Percentiles rank a stretch among this genome's conserved stretches.
Conservation (phyloP, 2,329 filamentous ascomycete species). For the Stachybotrys echinatus region DNA sequence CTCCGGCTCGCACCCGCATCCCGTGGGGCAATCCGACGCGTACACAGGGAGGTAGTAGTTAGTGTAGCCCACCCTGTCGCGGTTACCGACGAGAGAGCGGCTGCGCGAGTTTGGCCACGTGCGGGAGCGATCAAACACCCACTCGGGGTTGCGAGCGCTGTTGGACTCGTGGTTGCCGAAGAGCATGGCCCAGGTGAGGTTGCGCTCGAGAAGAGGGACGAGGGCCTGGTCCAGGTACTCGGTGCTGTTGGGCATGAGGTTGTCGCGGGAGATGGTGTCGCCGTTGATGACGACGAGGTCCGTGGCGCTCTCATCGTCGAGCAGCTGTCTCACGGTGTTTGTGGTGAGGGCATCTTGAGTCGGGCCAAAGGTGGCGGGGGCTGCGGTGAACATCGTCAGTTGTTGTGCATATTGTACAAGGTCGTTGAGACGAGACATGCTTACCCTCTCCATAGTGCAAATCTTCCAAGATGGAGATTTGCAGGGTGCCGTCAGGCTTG, state of each 20-base stretch:
- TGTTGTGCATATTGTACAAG: too few species aligned
- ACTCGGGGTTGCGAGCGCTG: slow-evolving; percentile 8
- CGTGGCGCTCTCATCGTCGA: slow-evolving; percentile 2
- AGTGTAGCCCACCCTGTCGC: slow-evolving; percentile 23
- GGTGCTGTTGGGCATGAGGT: slow-evolving; percentile 38
- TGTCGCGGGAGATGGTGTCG: slow-evolving; percentile 51
- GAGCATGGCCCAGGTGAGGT: slow-evolving; percentile 48
- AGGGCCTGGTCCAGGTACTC: slow-evolving; percentile 44
- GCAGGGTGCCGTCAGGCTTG: slow-evolving; percentile 39
- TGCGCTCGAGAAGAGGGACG: slow-evolving; percentile 36
- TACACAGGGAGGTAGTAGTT: slow-evolving; percentile 40
- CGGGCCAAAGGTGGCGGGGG: slow-evolving; percentile 6
- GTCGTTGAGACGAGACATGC: too few species aligned
- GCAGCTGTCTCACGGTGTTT: slow-evolving; percentile 2
- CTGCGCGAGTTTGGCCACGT: background rate
- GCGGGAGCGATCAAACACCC: background rate
- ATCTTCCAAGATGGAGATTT: slow-evolving; percentile 60
- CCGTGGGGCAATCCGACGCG: slow-evolving; percentile 19
- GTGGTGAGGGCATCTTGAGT: slow-evolving; percentile 9
- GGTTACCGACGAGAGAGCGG: background rate
- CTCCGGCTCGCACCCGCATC: slow-evolving; percentile 23
- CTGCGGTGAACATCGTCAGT: background rate
- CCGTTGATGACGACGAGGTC: slow-evolving; percentile 51
- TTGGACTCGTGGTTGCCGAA: slow-evolving; percentile 58
- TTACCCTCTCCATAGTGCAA: slow-evolving; percentile 66